Conservation (phyloP, 2,329 filamentous ascomycete species). For the Xylaria digitata region DNA sequence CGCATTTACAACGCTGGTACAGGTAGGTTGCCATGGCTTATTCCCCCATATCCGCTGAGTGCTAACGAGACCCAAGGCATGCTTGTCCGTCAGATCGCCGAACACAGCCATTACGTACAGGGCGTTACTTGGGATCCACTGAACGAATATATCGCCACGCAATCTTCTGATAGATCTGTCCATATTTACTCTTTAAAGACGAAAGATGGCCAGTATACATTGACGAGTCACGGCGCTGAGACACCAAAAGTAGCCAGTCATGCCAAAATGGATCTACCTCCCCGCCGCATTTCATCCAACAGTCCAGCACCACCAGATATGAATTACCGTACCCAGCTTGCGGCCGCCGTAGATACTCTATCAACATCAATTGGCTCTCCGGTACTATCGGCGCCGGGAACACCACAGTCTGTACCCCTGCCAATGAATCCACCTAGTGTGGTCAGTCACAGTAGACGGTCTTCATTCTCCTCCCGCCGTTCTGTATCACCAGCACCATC, state of each 20-base stretch:
- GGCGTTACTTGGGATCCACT: constrained; percentile 98
- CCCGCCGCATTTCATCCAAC: constrained; percentile 86
- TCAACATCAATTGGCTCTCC: constrained; percentile 78
- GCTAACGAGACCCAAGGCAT: constrained; percentile 40
- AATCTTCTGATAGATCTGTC: constrained; percentile 96
- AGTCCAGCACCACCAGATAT: constrained; percentile 92
- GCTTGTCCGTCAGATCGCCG: constrained; percentile 48
- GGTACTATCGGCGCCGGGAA: constrained; percentile 89
- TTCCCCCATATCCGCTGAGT: background rate
- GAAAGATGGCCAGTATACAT: constrained; percentile 93
- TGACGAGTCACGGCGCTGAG: constrained; percentile 70
- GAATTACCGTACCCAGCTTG: constrained; percentile 72
- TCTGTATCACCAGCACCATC: constrained; percentile 95
- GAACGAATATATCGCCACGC: constrained; percentile 97
- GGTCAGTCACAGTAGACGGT: constrained; percentile 91
- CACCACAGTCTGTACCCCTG: constrained; percentile 86
- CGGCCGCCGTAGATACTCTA: constrained; percentile 62
- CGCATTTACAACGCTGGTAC: constrained; percentile 95
- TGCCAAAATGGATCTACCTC: constrained; percentile 87
- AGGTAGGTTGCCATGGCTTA: constrained; percentile 52
- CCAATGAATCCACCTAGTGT: constrained; percentile 96
- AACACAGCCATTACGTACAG: constrained; percentile 84
- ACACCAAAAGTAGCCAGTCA: constrained; percentile 85
- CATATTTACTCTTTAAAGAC: constrained; percentile 97
- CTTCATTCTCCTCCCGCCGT: constrained; percentile 88